Evolutionary conservation across 2,329 filamentous ascomycete species (phyloP).

Genomic region (Aspergillus neotritici): DNA sequence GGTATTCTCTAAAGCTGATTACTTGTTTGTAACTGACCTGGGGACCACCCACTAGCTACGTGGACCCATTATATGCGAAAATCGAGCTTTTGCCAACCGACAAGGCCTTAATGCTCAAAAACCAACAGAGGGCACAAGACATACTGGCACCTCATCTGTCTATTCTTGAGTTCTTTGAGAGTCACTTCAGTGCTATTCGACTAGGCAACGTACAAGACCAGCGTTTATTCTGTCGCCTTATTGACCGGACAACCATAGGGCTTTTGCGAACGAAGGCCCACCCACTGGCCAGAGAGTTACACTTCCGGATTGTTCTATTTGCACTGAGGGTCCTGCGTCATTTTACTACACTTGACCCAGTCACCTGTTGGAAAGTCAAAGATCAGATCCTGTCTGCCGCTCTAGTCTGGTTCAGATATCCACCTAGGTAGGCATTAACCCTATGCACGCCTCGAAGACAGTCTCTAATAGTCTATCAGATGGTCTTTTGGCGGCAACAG

Average conservation of each 20-base stretch:
- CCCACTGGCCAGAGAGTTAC: slow-evolving; percentile 83
- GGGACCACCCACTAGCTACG: slow-evolving; percentile 45
- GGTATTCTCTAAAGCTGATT: slow-evolving; percentile 3
- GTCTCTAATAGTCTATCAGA: slow-evolving; percentile 27
- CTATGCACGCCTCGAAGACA: background rate
- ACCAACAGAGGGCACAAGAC: slow-evolving; percentile 74
- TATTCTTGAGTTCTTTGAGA: slow-evolving; percentile 81
- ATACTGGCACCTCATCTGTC: slow-evolving; percentile 80
- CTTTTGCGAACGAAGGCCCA: slow-evolving; percentile 67
- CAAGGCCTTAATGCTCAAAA: slow-evolving; percentile 64
- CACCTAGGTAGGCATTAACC: slow-evolving; percentile 53
- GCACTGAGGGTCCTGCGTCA: slow-evolving; percentile 70
- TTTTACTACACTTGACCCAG: slow-evolving; percentile 58
- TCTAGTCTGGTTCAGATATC: slow-evolving; percentile 78
- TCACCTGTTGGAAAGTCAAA: slow-evolving; percentile 74
- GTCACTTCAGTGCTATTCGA: slow-evolving; percentile 91
- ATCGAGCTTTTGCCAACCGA: slow-evolving; percentile 93
- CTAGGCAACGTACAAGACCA: slow-evolving; percentile 77
- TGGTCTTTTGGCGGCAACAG: slow-evolving; percentile 97
- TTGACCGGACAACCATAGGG: slow-evolving; percentile 71
- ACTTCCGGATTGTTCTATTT: slow-evolving; percentile 81
- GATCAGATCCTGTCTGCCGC: slow-evolving; percentile 82
- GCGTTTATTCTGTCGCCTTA: slow-evolving; percentile 71
- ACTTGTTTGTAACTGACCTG: slow-evolving; percentile 7
- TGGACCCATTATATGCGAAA: slow-evolving; percentile 83